phyloP scores from a whole-genome alignment of 2,329 filamentous ascomycete species.

The Rhinocladiella similis region DNA sequence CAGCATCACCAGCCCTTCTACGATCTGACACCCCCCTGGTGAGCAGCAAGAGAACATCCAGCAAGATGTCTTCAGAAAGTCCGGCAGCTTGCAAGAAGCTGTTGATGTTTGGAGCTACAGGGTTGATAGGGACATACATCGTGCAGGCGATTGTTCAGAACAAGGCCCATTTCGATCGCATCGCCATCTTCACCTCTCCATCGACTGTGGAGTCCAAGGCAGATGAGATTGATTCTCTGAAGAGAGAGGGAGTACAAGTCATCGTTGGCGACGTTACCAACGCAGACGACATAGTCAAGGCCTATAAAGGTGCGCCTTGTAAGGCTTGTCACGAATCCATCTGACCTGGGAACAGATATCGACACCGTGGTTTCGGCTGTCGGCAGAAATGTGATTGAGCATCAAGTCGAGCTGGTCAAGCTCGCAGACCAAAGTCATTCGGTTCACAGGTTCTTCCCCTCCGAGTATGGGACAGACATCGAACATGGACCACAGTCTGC shows the following conservation, averaged over 20 bases:
- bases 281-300: constrained; percentile 52
- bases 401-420: constrained; percentile 61
- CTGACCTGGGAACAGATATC: constrained; percentile 38
- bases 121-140: constrained; percentile 54
- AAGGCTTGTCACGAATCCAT: neutral
- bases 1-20: too few relatives aligned
- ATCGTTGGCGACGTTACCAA: constrained; percentile 57
- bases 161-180: constrained; percentile 47
- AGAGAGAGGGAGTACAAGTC: constrained; percentile 52
- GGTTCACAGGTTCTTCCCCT: constrained; percentile 66
- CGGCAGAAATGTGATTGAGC: constrained; percentile 60
- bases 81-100: constrained; percentile 30
- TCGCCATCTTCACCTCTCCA: constrained; percentile 60
- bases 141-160: constrained; percentile 45
- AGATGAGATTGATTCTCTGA: constrained; percentile 47
- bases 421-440: constrained; percentile 54
- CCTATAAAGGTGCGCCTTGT: constrained; percentile 49
- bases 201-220: constrained; percentile 52
- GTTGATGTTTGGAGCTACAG: constrained; percentile 56
- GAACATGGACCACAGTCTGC: constrained; percentile 60
- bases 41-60: neutral
- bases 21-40: too few relatives aligned
- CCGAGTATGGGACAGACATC: constrained; percentile 67
- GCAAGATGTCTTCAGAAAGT: constrained; percentile 4
- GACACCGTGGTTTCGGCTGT: constrained; percentile 67